Percentiles rank a stretch among this genome's conserved stretches.
Conservation (phyloP, 371 early-diverging fungal species). For the Haplosporangium sp. region DNA sequence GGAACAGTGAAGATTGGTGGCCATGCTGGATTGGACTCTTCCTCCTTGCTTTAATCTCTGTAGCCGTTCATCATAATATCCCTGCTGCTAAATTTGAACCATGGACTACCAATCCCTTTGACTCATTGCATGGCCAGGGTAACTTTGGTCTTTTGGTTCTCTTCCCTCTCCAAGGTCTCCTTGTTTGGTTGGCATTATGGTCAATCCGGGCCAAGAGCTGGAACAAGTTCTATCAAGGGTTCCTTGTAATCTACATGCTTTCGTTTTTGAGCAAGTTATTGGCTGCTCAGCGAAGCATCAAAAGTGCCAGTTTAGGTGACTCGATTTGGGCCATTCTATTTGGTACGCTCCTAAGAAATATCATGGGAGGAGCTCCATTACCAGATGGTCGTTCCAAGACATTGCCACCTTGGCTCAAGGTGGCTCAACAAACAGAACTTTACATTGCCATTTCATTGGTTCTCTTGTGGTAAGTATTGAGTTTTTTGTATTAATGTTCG, state of each 20-base stretch:
- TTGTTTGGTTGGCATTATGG: slow-evolving; percentile 65
- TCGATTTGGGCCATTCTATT: slow-evolving; percentile 77
- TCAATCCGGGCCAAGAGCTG: slow-evolving; percentile 56
- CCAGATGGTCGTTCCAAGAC: slow-evolving; percentile 56
- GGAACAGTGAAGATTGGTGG: slow-evolving; percentile 78
- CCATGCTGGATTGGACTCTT: slow-evolving; percentile 72
- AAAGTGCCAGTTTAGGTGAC: slow-evolving; percentile 66
- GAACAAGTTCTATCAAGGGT: slow-evolving; percentile 63
- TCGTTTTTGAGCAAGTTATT: slow-evolving; percentile 68
- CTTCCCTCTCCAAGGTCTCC: slow-evolving; percentile 61
- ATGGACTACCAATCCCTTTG: slow-evolving; percentile 69
- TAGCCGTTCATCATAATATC: slow-evolving; percentile 63
- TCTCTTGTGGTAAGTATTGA: slow-evolving; percentile 58
- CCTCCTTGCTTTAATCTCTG: slow-evolving; percentile 65
- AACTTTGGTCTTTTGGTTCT: slow-evolving; percentile 66
- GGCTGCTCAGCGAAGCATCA: slow-evolving; percentile 63
- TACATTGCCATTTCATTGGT: slow-evolving; percentile 73
- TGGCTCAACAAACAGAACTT: slow-evolving; percentile 70
- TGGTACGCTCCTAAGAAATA: slow-evolving; percentile 64
- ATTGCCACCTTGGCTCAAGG: slow-evolving; percentile 66
- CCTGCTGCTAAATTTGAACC: slow-evolving; percentile 61
- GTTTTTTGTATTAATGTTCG: background rate
- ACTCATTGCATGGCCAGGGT: slow-evolving; percentile 58
- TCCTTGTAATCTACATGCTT: slow-evolving; percentile 60
- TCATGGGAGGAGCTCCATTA: slow-evolving; percentile 45